Percentiles rank a stretch among this genome's conserved stretches.
Conservation (phyloP, 495 filamentous ascomycete genomes). For the Neurospora sp. region DNA sequence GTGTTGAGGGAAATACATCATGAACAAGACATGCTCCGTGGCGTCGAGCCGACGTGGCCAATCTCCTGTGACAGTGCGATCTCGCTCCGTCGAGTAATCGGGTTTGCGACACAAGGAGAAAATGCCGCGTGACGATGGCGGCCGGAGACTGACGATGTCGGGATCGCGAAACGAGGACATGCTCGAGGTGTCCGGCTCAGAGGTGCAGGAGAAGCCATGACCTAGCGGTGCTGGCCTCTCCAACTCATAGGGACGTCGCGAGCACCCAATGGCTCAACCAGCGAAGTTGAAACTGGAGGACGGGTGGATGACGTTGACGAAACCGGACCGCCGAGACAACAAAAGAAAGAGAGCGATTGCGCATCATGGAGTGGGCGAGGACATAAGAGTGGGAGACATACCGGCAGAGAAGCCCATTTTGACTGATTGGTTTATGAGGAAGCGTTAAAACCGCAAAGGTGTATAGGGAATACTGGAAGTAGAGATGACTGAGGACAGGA, state of each 20-base stretch:
- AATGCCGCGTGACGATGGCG: conserved; percentile 27
- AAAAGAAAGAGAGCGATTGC: conserved; percentile 4
- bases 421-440: conserved; percentile 15
- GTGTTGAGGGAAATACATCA: neutral
- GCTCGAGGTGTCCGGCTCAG: neutral
- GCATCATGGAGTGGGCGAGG: neutral
- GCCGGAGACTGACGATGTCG: neutral
- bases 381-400: conserved; percentile 20
- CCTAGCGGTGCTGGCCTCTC: neutral
- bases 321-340: conserved; percentile 1
- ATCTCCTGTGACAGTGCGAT: neutral
- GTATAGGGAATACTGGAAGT: conserved; percentile 1
- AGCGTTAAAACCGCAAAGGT: neutral
- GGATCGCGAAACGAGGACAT: neutral
- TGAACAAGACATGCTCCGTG: neutral
- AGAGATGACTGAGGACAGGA: neutral
- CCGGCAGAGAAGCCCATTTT: conserved; percentile 36
- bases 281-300: neutral
- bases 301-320: neutral
- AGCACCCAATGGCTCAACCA: conserved; percentile 11
- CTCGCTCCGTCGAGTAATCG: neutral
- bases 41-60: neutral
- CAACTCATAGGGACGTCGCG: neutral
- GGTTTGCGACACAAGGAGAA: conserved; percentile 14
- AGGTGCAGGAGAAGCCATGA: neutral